Conservation (phyloP, 768 basidiomycete species). For the Kwoniella dendrophila region DNA sequence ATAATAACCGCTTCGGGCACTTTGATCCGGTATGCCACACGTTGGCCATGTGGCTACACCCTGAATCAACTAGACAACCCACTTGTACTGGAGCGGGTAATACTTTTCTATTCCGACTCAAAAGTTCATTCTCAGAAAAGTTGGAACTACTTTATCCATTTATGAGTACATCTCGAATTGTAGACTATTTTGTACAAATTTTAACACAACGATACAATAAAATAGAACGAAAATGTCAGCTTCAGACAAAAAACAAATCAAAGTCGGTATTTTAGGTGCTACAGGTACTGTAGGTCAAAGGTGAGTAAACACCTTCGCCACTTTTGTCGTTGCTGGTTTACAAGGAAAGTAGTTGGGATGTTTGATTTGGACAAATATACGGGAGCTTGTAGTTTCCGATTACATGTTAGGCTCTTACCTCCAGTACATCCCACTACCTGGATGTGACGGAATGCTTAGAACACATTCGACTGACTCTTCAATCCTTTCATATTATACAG, state of each 20-base stretch:
- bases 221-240: conserved; percentile 24
- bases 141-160: not conserved
- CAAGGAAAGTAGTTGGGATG: no score
- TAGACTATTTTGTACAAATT: no score
- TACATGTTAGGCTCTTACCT: no score
- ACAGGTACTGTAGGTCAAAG: conserved; percentile 88
- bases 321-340: not conserved
- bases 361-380: no score
- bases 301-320: conserved; percentile 20
- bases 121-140: not conserved
- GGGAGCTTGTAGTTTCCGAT: no score
- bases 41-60: conserved; percentile 6
- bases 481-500: no score
- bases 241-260: conserved; percentile 52
- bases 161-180: not conserved
- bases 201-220: conserved; percentile 5
- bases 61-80: not conserved
- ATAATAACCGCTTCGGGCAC: conserved; percentile 17
- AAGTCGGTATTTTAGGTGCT: conserved; percentile 58
- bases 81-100: no score
- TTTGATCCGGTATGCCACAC: conserved; percentile 3
- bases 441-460: no score
- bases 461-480: no score
- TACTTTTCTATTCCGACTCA: conserved; percentile 4
- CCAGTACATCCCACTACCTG: no score